Evolutionary conservation across 1,284 basidiomycete genomes (phyloP), one percentile per base, ranked within the genome.

Genomic region (Sporisorium reilianum): DNA sequence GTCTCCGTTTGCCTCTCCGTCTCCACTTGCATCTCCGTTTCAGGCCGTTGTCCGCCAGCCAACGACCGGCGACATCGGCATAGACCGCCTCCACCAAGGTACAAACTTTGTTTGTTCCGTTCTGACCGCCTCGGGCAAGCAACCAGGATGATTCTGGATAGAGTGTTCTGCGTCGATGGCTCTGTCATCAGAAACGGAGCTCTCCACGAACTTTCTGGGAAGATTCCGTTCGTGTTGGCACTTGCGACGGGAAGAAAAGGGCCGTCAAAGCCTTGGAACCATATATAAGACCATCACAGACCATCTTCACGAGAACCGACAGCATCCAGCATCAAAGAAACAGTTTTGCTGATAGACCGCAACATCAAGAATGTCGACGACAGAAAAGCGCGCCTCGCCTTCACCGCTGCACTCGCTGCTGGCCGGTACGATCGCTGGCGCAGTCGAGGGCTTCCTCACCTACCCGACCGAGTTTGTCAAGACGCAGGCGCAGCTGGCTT

Each of bases 391-490:
- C 28, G 14, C 38, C 8, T 26, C 53, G 36, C 60, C 60, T 12
- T 26, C 60, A n/a, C 66, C 74, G 10, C 40, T 77, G 41, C 56
- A 77, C 49, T 77, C 74, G 32, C 54, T 77, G 40, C 26, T 75
- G 8, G 95, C 95, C 0, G 95, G 96, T 20, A 90, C 93, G 14
- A 92, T 92, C 0, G 95, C 95, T 22, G 95, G 95, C 23, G 94
- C 92, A 5, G 88, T 97, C 56, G 95, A 97, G 87, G 93, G 87
- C 40, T 87, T 88, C 65, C 80, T 87, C 32, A 77, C 91, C 20
- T 95, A 94, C 76, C 95, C 95, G 0, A 92, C 93, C 3, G 95
- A 98, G 83, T 94, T 90, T 78, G 91, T 95, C 60, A 97, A 97
- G 83, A 88, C 87, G 8, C 85, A 86, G 64, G 79, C 87, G 12